phyloP scores from a whole-genome alignment of 202 grass and related monocot genomes.

The Eragrostis tef region DNA sequence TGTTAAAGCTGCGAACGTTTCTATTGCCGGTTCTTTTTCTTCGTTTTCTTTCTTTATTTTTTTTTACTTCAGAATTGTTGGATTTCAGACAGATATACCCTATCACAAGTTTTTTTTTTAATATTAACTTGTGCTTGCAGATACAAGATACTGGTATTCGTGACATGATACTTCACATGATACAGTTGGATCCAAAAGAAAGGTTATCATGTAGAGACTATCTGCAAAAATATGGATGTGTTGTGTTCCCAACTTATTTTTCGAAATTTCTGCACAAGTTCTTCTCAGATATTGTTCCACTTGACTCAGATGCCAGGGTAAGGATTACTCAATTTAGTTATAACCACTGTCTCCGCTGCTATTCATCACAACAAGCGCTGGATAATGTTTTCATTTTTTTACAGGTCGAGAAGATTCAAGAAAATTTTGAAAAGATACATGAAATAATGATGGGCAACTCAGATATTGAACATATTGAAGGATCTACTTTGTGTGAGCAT shows the following conservation, averaged over 20 bases:
- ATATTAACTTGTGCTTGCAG: conserved; percentile 58
- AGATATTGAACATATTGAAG: conserved; percentile 41
- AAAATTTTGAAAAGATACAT: conserved; percentile 76
- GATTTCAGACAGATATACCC: conserved; percentile 35
- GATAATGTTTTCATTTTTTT: conserved; percentile 40
- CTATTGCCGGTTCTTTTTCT: conserved; percentile 13
- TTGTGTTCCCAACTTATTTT: conserved; percentile 92
- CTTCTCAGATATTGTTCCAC: conserved; percentile 88
- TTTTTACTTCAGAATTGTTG: neutral
- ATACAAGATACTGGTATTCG: conserved; percentile 93
- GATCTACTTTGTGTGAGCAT: conserved; percentile 20
- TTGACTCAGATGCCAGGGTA: conserved; percentile 94
- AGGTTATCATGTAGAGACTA: conserved; percentile 84
- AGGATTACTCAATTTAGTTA: conserved; percentile 40
- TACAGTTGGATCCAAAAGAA: conserved; percentile 87
- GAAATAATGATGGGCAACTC: conserved; percentile 72
- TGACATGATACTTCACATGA: conserved; percentile 99
- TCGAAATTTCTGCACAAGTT: conserved; percentile 91
- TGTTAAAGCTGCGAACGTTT: conserved; percentile 13
- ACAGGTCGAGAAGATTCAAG: conserved; percentile 82
- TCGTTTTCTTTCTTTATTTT: neutral
- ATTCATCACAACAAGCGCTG: conserved; percentile 19
- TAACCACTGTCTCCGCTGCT: conserved; percentile 17
- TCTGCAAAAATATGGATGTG: conserved; percentile 82
- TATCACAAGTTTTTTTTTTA: conserved; percentile 10